Base-by-base conservation (phyloP, 192 early-diverging fungal genomes). In the Pilobolus umbonatus region DNA sequence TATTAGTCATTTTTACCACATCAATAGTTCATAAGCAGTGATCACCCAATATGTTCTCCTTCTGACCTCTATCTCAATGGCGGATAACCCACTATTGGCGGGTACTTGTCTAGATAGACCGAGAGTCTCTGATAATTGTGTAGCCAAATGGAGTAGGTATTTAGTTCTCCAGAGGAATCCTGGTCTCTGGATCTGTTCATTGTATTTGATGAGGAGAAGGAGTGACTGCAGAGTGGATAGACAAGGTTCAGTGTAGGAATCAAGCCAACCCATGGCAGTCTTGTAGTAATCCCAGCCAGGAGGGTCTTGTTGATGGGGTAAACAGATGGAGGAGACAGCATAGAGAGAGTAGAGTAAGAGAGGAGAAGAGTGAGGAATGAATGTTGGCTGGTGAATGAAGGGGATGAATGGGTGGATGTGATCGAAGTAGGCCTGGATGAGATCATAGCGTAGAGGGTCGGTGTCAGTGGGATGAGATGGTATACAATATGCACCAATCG, bases 161-260 rank as follows among this genome's bases (percentile, higher is more conserved):
- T 73, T 75, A 9, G 77, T 77, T 53, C 80, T 69, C 44, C 71
- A 79, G 30, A 78, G 76, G 47, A 80, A 83, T 22, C 80, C 80
- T 22, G 73, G 65, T 35, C 71, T 55, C 55, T 60, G 68, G 34
- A 76, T 62, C 1, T 67, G 67, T 50, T 83, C 80, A 38, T 83
- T 78, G 40, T 77, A 83, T 62, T 78, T 80, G 24, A 80, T 60
- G 28, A 83, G 35, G 44, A 83, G 50, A 10, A 83, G 36, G 11
- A 79, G 50, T 1, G 78, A 71, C 61, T 80, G 78, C 17, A 83
- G 60, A 0, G 78, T 80, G 15, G 80, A 78, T 28, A 83, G 47
- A 34, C 80, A 51, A 21, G 80, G 80, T 49, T 83, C 80, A 9
- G 74, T 44, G 2, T 72, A 73, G 30, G 70, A 62, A 36, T 83